Conservation (phyloP, 73 alveolate genomes). For the Stentor roeselii region DNA sequence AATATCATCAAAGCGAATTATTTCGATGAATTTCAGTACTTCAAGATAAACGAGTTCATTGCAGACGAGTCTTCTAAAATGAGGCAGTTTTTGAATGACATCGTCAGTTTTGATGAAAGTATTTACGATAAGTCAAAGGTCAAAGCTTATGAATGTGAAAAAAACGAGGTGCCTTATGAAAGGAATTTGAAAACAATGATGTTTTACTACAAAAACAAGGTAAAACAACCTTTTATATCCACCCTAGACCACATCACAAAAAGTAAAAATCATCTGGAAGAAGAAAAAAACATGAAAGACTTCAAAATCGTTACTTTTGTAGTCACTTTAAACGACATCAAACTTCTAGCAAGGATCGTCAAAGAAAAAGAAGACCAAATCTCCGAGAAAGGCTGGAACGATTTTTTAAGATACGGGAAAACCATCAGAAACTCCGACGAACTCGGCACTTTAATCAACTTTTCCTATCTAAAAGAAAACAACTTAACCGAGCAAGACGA, state of each 20-base stretch:
- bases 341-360: conserved; percentile 7
- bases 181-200: neutral
- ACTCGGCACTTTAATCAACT: neutral
- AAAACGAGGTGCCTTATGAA: neutral
- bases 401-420: conserved; percentile 3
- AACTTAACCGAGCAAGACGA: neutral
- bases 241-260: neutral
- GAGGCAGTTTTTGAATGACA: neutral
- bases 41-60: neutral
- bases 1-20: neutral
- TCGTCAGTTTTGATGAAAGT: neutral
- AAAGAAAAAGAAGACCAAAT: conserved; percentile 18
- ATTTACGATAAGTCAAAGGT: neutral
- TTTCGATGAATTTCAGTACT: conserved; percentile 13
- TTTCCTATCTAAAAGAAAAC: neutral
- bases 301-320: neutral
- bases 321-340: neutral
- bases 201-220: neutral
- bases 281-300: neutral
- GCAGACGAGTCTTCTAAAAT: neutral
- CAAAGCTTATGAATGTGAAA: neutral
- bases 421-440: conserved; percentile 24
- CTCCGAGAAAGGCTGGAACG: neutral
- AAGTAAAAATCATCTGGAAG: conserved; percentile 7
- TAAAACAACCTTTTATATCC: neutral